These are phyloP conservation scores for Fusarium scirpi DNA, from an alignment of 2,329 filamentous ascomycete genomes.

Conservation along the genomic window DNA sequence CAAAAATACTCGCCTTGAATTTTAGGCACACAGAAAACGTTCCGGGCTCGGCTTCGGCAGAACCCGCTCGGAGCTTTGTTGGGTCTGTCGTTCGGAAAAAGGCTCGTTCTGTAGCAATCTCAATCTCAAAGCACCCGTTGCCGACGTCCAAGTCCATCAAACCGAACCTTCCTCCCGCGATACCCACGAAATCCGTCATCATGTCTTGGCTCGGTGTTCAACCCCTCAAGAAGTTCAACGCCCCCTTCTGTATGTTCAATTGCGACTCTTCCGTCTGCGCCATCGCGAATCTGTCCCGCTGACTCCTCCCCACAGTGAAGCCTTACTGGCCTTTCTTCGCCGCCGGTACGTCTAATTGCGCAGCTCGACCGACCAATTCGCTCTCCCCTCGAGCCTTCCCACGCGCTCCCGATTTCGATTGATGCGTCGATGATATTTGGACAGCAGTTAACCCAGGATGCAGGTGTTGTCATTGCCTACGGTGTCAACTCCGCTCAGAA, in stretches of 20 bases:
- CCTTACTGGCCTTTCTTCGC: constrained; percentile 94
- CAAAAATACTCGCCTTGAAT: constrained; percentile 20
- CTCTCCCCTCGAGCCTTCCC: constrained; percentile 14
- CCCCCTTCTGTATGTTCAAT: constrained; percentile 78
- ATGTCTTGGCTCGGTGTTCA: constrained; percentile 79
- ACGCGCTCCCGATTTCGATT: constrained; percentile 35
- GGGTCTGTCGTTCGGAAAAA: constrained; percentile 52
- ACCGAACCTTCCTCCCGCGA: constrained; percentile 53
- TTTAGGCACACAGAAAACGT: constrained; percentile 46
- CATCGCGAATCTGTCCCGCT: constrained; percentile 45
- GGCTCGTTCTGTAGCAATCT: constrained; percentile 55
- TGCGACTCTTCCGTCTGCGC: constrained; percentile 36
- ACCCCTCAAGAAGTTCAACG: constrained; percentile 82
- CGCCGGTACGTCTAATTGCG: constrained; percentile 77
- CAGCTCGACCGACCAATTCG: constrained; percentile 26
- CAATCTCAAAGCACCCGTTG: constrained; percentile 48
- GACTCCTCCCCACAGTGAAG: constrained; percentile 71
- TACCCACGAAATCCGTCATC: constrained; percentile 61
- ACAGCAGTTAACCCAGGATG: constrained; percentile 44
- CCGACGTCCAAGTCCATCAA: constrained; percentile 49
- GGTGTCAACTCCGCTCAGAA: constrained; percentile 88
- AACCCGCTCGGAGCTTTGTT: constrained; percentile 51
- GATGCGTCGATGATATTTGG: constrained; percentile 32
- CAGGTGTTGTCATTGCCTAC: constrained; percentile 88
- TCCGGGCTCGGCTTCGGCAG: constrained; percentile 51